Percentiles rank a stretch among this genome's conserved stretches.
phyloP scores from a whole-genome alignment of 495 filamentous ascomycete genomes.

The Aspergillus funiculosus region DNA sequence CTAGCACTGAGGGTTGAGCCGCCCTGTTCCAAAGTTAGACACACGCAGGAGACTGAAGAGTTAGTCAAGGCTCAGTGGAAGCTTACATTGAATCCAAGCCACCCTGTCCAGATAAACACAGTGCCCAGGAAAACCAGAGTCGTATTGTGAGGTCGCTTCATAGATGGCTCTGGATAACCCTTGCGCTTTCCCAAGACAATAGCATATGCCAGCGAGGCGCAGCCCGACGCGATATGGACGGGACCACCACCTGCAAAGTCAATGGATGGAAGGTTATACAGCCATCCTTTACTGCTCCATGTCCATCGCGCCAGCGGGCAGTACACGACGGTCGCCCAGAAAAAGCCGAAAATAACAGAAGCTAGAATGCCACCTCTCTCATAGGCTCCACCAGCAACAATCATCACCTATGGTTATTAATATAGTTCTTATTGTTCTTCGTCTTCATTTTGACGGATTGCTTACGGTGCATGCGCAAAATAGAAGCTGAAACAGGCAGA shows the following conservation, averaged over 20 bases:
- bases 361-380: conserved; percentile 52
- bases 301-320: conserved; percentile 57
- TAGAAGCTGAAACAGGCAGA: conserved; percentile 52
- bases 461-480: conserved; percentile 53
- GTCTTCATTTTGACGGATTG: neutral
- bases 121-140: conserved; percentile 54
- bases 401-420: conserved; percentile 35
- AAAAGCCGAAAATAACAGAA: conserved; percentile 52
- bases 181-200: conserved; percentile 51
- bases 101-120: conserved; percentile 54
- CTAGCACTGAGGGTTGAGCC: conserved; percentile 53
- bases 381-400: conserved; percentile 49
- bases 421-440: neutral
- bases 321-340: conserved; percentile 56
- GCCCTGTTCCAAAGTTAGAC: conserved; percentile 30
- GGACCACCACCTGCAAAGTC: conserved; percentile 55
- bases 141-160: conserved; percentile 50
- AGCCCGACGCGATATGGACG: conserved; percentile 52
- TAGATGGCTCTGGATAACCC: conserved; percentile 35
- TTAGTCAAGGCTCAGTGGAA: neutral
- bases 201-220: conserved; percentile 51
- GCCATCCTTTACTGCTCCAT: conserved; percentile 55
- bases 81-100: conserved; percentile 54
- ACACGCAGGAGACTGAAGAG: neutral
- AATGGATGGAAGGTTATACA: conserved; percentile 49